Base-by-base conservation (phyloP, 305 asterid species). In the Lippia alba region DNA sequence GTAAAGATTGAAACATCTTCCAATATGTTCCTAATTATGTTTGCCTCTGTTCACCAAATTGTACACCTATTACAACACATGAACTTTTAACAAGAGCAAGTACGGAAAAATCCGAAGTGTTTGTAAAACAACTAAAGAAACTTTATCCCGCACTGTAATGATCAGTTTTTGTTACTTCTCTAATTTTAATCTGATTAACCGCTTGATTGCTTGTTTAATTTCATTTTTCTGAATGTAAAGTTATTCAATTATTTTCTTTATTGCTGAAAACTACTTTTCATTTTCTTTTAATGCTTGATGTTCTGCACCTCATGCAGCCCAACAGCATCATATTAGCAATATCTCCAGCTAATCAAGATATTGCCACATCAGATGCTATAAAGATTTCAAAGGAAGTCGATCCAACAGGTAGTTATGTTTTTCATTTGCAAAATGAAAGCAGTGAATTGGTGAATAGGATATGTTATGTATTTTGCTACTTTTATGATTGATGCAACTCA, bases 331-430 rank as follows among this genome's bases (percentile, higher is more conserved):
- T 94, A 73, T 80, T 94, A 76, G 96, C 98, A 73, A 91, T 93
- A 72, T 91, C 98, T 72, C 98, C 98, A 9, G 98, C 98, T 1
- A 93, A 93, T 77, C 97, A 94, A 78, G 99, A 94, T 80, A 94
- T 94, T 33, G 99, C 99, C 8, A 94, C 99, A 8, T 94, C 97
- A 5, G 99, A 94, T 84, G 99, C 99, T 74, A 91, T 94, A 54
- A 94, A 94, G 76, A 84, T 94, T 79, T 76, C 98, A 2, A 86
- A 77, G 83, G 98, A 93, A 78, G 98, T 93, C 68, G 98, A 93
- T 78, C 91, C 97, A 16, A 24, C 89, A 11, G 96, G 99, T 91
- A 63, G 58, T 60, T 45, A 58, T 58, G 20, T 17, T 50, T 40
- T 41, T 9, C 40, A 17, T 62, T 51, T 48, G 71, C 67, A 68